Conservation (phyloP, 192 early-diverging fungal species). For the Rhizoclosmatium globosum region DNA sequence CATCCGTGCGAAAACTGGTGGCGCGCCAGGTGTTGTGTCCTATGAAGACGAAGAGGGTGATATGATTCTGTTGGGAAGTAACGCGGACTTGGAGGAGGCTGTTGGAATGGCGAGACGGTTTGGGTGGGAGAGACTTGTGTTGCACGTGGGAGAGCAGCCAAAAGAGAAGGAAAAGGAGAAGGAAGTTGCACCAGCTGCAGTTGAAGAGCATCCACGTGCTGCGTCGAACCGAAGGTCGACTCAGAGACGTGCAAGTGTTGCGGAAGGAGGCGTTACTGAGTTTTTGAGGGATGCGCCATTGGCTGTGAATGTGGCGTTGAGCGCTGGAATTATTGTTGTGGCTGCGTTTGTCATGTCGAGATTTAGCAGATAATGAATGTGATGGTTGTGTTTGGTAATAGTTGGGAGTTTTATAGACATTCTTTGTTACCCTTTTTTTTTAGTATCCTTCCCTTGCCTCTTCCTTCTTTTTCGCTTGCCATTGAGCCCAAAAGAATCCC, state of each 20-base stretch:
- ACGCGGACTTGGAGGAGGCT: slow-evolving; percentile 84
- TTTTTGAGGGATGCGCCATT: slow-evolving; percentile 57
- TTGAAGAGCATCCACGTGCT: too few species aligned
- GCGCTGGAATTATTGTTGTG: slow-evolving; percentile 55
- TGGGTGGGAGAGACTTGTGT: slow-evolving; percentile 77
- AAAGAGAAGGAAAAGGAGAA: not conserved
- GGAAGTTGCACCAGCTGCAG: not conserved
- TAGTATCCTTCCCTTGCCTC: not conserved
- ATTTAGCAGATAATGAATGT: slow-evolving; percentile 32
- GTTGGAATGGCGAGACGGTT: slow-evolving; percentile 80
- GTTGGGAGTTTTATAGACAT: not conserved
- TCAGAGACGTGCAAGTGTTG: not conserved
- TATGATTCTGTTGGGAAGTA: slow-evolving; percentile 77
- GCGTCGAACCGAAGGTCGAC: not conserved
- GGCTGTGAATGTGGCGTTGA: slow-evolving; percentile 62
- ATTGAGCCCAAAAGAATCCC: not conserved
- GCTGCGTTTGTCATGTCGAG: slow-evolving; percentile 47
- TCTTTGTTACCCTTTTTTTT: not conserved
- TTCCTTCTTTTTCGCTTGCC: not conserved
- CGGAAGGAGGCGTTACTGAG: slow-evolving; percentile 23
- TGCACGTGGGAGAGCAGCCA: slow-evolving; percentile 54
- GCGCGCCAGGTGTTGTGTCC: slow-evolving; percentile 4
- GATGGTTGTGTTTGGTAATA: not conserved
- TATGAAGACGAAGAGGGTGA: slow-evolving; percentile 96
- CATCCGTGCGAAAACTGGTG: slow-evolving; percentile 29